Evolutionary conservation across 2,329 filamentous ascomycete genomes (phyloP), one percentile per base, ranked within the genome.

Genomic region (Epichloe baconii): DNA sequence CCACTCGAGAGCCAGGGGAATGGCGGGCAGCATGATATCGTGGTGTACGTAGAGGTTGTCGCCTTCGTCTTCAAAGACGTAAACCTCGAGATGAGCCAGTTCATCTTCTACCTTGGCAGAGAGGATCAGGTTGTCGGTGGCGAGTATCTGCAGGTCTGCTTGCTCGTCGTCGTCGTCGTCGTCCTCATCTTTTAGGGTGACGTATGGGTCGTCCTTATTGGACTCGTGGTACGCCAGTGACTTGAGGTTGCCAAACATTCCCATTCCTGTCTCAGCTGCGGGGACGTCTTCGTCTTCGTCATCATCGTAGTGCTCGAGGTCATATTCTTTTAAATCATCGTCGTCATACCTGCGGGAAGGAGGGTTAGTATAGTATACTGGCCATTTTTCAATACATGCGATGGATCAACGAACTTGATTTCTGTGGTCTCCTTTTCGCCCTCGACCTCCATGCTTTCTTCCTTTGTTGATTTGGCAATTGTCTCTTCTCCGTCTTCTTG

Each of bases 31-130:
- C 91, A 98, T 97, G 61, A 98, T 95, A 68, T 98, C 93, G 77
- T 98, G 93, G 72, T 98, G 93, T 23, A 98, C 91, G 67, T 98
- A 98, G 54, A 98, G 83, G 66, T 98, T 98, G 70, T 97, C 93
- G 44, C 84, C 86, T 55, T 82, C 82, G 61, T 97, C 93, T 68
- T 98, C 93, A 70, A 97, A 98, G 31, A 98, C 89, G 63, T 97
- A 96, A 19, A 97, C 86, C 67, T 98, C 93, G 26, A 98, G 76
- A 68, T 97, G 91, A 17, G 93, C 91, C 54, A 98, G 83, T 66
- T 98, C 93, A 61, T 98, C 93, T 69, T 98, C 93, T 48, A 97
- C 85, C 71, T 95, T 91, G 57, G 89, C 90, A 11, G 91, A 87
- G 46, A 98, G 74, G 36, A 98, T 77, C 54, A 98, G 75, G 66